Base-by-base conservation (phyloP, 1,139 yeast species). In the Kurtzmaniella natalensis region DNA sequence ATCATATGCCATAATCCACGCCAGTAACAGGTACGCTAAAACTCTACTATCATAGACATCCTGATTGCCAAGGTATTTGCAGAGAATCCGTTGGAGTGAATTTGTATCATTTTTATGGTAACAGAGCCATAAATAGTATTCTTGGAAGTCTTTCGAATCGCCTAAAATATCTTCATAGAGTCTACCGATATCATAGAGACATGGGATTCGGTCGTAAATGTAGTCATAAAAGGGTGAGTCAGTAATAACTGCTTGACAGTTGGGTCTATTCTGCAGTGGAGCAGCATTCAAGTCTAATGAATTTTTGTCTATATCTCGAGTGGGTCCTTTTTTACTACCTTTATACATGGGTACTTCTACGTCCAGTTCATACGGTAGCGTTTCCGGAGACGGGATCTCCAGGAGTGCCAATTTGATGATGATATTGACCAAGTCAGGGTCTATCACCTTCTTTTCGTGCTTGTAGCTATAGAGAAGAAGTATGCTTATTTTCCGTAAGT, bases 1-100 rank as follows among this genome's bases (percentile, higher is more conserved):
- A 27, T 68, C 70, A 42, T 58, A 65, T 43, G 55, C 61, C 18
- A 44, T 43, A 3, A 64, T 51, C 37, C 55, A 60, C 4, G 58
- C 57, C 25, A 55, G 49, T 34, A 67, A 44, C 3, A 55, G 45
- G 37, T 64, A 63, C 19, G 57, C 47, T 33, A 64, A 42, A 2
- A 61, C 54, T 11, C 44, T 46, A 7, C 59, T 43, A 39, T 59
- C 47, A 30, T 52, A 46, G 6, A n/a, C n/a, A 7, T 33, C 37
- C 8, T 41, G 35, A 14, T 39, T 40, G 28, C 43, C 44, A 24
- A 57, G 41, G 36, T 56, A 55, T 7, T 39, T 32, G 19, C 49
- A 44, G 4, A 53, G 36, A 11, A 57, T 41, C 16, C 39, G 37
- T 32, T 54, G 56, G 11, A 60, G 32, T 10, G 49, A 43, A 20